Base-by-base conservation (phyloP, 2,329 filamentous ascomycete species). In the Talaromyces sp. region DNA sequence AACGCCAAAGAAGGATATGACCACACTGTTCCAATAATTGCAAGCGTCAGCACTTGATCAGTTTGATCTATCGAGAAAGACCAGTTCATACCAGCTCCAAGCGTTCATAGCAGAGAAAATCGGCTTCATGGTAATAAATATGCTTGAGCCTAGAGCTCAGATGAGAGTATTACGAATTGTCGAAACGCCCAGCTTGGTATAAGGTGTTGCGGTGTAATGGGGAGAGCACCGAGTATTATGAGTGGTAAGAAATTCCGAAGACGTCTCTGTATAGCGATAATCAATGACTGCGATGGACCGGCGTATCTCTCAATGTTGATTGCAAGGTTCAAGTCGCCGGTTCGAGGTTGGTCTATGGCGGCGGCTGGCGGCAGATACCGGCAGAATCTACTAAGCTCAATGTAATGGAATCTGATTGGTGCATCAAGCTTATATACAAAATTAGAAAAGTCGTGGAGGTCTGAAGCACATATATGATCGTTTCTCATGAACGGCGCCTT, bases 1-100 rank as follows among this genome's bases (percentile, higher is more conserved):
- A 69, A 88, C 85, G 61, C 84, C 86, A 70, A 88, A 88, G 66
- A 83, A 71, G 61, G 85, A 88, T 68, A 88, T 83, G 73, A 88
- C 81, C 66, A 87, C 89, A 83, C 93, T 97, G 68, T 28, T 67
- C 16, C 25, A 18, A 23, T 12, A 6, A 18, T 6, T n/a, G 18
- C 1, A 25, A 40, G 35, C 12, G 23, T 57, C 31, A 57, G 35
- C 28, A 56, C 18, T 6, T 28, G 3, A 5, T 7, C n/a, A 14
- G 16, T 8, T 42, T 25, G 12, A 14, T 42, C 14, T 23, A 12
- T 18, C 44, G 18, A 28, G 14, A n/a, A 2, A 55, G 5, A 8
- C 18, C 46, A 21, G 28, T 39, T 6, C 54, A 60, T 60, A 63
- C 62, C 62, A 63, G 31, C 62, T 63, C 62, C 62, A 63, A 40